Percentiles rank a stretch among this genome's conserved stretches.
These are phyloP conservation scores for Adenanthera pavonina DNA, from an alignment of 306 rosid genomes.

Conservation along the genomic window DNA sequence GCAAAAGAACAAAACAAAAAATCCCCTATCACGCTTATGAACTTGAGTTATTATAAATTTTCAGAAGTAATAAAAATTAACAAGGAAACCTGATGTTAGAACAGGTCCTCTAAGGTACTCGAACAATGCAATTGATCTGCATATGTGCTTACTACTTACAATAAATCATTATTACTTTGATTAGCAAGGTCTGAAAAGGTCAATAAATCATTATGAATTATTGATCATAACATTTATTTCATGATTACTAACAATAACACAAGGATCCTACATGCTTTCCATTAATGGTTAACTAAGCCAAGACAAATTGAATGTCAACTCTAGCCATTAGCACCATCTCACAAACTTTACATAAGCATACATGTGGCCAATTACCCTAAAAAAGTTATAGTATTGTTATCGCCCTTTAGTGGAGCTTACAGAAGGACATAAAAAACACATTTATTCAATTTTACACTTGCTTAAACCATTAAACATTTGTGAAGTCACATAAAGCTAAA, in stretches of 20 bases:
- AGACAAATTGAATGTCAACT: background rate
- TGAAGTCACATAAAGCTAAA: background rate
- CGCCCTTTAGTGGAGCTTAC: too few relatives aligned
- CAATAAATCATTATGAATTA: background rate
- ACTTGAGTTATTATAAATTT: background rate
- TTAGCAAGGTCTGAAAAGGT: background rate
- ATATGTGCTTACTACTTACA: background rate
- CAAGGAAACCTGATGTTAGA: constrained; percentile 12
- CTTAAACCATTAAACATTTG: background rate
- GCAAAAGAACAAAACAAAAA: background rate
- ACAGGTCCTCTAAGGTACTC: constrained; percentile 12
- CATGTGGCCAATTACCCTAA: too few relatives aligned
- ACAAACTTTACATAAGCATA: too few relatives aligned
- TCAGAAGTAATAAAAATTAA: constrained; percentile 5
- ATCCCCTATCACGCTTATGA: background rate
- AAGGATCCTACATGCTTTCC: background rate
- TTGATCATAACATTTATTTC: background rate
- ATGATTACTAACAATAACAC: background rate
- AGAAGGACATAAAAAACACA: too few relatives aligned
- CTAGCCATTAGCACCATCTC: too few relatives aligned
- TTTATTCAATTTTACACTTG: background rate
- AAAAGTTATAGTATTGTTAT: too few relatives aligned
- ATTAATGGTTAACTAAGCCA: background rate
- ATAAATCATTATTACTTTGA: background rate
- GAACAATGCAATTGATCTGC: background rate